These are phyloP conservation scores for Kazachstania psychrophila DNA, from an alignment of 805 yeast species.

Conservation along the genomic window DNA sequence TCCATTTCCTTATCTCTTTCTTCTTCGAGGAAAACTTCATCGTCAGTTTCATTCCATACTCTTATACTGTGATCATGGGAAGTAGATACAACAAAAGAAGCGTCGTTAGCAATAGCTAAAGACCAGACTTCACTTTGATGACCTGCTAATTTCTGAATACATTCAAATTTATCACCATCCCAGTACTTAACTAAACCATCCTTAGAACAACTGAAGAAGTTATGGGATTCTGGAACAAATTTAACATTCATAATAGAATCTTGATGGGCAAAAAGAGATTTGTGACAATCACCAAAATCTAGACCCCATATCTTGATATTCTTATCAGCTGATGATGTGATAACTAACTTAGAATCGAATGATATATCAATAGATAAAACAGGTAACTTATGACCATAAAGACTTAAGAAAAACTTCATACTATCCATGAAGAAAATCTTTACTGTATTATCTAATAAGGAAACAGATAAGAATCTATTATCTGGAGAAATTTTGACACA, in stretches of 20 bases:
- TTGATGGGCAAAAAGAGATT: slow-evolving; percentile 92
- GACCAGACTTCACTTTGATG: slow-evolving; percentile 96
- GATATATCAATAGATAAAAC: slow-evolving; percentile 90
- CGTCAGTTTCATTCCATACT: slow-evolving; percentile 89
- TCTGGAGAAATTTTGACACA: slow-evolving; percentile 76
- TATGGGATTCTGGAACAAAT: slow-evolving; percentile 77
- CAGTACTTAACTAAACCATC: slow-evolving; percentile 88
- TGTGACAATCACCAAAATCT: slow-evolving; percentile 98
- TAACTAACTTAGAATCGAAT: slow-evolving; percentile 72
- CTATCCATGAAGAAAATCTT: slow-evolving; percentile 86
- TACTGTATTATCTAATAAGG: slow-evolving; percentile 87
- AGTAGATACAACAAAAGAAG: slow-evolving; percentile 64
- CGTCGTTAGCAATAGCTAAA: slow-evolving; percentile 64
- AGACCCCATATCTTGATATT: slow-evolving; percentile 97
- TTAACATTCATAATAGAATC: slow-evolving; percentile 86
- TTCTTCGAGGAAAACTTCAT: slow-evolving; percentile 93
- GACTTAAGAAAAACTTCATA: slow-evolving; percentile 74
- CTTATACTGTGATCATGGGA: slow-evolving; percentile 92
- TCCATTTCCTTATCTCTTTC: slow-evolving; percentile 94
- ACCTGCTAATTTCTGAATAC: slow-evolving; percentile 75
- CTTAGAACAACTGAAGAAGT: slow-evolving; percentile 83
- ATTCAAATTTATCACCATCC: slow-evolving; percentile 97
- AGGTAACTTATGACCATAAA: slow-evolving; percentile 95
- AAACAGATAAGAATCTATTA: slow-evolving; percentile 64
- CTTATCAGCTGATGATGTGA: slow-evolving; percentile 94